phyloP scores from a whole-genome alignment of 176 grass and related monocot species.

The Triticum aestivum region DNA sequence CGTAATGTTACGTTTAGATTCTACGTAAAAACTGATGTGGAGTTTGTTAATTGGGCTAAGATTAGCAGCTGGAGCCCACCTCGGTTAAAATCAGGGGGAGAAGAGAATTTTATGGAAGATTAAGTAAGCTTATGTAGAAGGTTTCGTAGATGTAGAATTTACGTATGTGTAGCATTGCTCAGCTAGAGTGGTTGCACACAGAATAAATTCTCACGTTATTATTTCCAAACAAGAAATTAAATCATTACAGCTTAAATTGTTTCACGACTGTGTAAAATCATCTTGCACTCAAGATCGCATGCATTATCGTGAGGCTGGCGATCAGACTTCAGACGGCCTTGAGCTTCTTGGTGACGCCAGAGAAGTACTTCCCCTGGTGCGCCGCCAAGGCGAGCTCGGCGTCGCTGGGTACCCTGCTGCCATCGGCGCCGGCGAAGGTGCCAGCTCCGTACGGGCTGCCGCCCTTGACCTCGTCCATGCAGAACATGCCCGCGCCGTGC shows the following conservation, averaged over 20 bases:
- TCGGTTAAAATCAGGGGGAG: too few relatives aligned
- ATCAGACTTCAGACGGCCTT: conserved; percentile 11
- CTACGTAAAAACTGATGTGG: too few relatives aligned
- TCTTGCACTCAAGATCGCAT: background rate
- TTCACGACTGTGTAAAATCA: background rate
- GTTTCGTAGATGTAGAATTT: too few relatives aligned
- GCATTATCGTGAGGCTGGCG: background rate
- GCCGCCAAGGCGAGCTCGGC: conserved; percentile 37
- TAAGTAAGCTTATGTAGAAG: too few relatives aligned
- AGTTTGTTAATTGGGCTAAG: too few relatives aligned
- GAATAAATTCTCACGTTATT: background rate
- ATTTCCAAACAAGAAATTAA: background rate
- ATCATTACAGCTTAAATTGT: background rate
- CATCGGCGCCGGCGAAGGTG: conserved; percentile 33
- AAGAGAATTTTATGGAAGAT: too few relatives aligned
- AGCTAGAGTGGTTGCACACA: too few relatives aligned
- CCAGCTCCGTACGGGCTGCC: conserved; percentile 51
- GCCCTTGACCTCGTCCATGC: conserved; percentile 42
- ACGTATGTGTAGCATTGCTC: too few relatives aligned
- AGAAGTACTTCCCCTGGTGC: conserved; percentile 54
- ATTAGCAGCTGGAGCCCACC: too few relatives aligned
- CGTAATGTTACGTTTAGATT: too few relatives aligned
- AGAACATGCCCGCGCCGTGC: conserved; percentile 50
- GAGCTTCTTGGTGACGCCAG: conserved; percentile 52
- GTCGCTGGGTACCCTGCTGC: background rate